Conservation (phyloP, 305 asterid species). For the Fraxinus baroniana region DNA sequence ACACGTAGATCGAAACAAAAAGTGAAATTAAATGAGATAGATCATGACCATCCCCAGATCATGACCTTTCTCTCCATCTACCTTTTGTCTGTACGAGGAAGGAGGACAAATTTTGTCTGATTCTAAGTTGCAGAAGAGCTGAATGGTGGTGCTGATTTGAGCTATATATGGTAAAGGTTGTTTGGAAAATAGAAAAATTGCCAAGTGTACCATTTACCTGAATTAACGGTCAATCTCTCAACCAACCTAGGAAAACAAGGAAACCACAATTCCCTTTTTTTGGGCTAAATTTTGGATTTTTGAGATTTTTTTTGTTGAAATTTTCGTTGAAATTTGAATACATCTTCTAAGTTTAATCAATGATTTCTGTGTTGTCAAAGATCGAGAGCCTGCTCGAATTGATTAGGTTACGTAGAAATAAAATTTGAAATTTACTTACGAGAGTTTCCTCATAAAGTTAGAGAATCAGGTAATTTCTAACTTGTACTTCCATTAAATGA, state of each 20-base stretch:
- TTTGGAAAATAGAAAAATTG: slow-evolving; percentile 15
- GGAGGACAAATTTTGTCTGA: slow-evolving; percentile 22
- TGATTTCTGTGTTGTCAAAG: neutral
- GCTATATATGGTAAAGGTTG: slow-evolving; percentile 27
- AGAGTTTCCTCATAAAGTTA: neutral
- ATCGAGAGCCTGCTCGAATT: neutral
- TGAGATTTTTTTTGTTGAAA: neutral
- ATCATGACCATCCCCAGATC: slow-evolving; percentile 75
- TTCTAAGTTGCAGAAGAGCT: slow-evolving; percentile 34
- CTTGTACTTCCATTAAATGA: neutral
- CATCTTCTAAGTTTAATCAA: neutral
- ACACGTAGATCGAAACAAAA: neutral
- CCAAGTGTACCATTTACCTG: slow-evolving; percentile 34
- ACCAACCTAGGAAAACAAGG: neutral
- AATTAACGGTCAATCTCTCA: slow-evolving; percentile 50
- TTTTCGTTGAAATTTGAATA: neutral
- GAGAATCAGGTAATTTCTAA: neutral
- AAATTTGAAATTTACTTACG: neutral
- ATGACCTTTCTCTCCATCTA: slow-evolving; percentile 38
- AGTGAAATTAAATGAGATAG: slow-evolving; percentile 34
- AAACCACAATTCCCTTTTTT: neutral
- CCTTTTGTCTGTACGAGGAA: slow-evolving; percentile 22
- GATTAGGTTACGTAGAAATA: neutral
- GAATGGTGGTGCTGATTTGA: slow-evolving; percentile 27
- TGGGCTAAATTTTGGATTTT: neutral